Evolutionary conservation across 2,329 filamentous ascomycete genomes (phyloP).

Genomic region (Aspergillus arachidicola): DNA sequence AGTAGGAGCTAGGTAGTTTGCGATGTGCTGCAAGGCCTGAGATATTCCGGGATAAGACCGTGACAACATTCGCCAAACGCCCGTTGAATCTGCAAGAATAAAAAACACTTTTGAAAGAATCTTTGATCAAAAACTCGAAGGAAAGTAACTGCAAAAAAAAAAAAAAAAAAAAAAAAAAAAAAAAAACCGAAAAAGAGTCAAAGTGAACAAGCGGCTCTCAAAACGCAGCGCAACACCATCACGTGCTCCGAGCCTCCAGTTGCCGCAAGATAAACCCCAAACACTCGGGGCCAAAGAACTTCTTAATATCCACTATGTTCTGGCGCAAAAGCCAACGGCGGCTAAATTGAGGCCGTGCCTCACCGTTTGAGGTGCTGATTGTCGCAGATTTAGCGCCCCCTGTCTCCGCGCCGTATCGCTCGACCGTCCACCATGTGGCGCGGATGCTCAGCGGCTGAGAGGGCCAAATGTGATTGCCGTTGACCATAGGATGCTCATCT

Average conservation of each 20-base stretch:
- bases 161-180: neutral
- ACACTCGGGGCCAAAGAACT: neutral
- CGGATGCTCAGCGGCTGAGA: conserved; percentile 21
- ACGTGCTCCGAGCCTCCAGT: neutral
- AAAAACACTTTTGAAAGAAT: neutral
- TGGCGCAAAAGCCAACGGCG: conserved; percentile 28
- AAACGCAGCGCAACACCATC: neutral
- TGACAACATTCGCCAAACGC: too few species aligned
- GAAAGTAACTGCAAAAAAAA: neutral
- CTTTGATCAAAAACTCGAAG: neutral
- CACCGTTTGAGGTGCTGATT: conserved; percentile 18
- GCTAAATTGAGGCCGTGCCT: conserved; percentile 23
- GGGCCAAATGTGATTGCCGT: neutral
- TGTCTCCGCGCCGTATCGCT: conserved; percentile 22
- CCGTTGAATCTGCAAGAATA: neutral
- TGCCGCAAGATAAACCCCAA: neutral
- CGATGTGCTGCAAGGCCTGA: neutral
- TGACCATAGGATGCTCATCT: conserved; percentile 6
- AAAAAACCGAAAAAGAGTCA: neutral
- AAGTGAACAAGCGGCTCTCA: neutral
- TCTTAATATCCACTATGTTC: conserved; percentile 3
- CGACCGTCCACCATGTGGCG: conserved; percentile 12
- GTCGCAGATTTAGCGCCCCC: conserved; percentile 30
- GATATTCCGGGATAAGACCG: too few species aligned
- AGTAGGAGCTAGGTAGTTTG: neutral